These are phyloP conservation scores for Claviceps paspali DNA, from an alignment of 2,329 filamentous ascomycete species.

Conservation along the genomic window DNA sequence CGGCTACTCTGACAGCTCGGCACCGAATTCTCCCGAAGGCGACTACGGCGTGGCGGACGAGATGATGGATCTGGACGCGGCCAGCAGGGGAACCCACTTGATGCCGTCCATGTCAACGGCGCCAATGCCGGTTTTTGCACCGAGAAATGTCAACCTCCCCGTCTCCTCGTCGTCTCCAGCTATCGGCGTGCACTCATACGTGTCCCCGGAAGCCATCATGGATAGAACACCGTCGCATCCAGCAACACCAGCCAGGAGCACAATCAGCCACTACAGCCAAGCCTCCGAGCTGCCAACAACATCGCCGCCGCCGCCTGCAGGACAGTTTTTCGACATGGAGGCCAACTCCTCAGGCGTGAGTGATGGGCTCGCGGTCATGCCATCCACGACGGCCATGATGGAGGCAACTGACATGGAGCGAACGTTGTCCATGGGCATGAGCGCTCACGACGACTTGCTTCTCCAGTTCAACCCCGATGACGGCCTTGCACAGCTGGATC, in stretches of 20 bases:
- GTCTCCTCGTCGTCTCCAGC: conserved; percentile 24
- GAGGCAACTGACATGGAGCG: conserved; percentile 18
- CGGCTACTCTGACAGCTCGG: conserved; percentile 41
- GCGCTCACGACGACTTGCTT: conserved; percentile 28
- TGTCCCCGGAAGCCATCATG: conserved; percentile 31
- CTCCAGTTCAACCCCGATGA: conserved; percentile 27
- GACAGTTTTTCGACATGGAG: conserved; percentile 33
- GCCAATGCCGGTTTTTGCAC: conserved; percentile 21
- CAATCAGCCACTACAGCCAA: conserved; percentile 37
- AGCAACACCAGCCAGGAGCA: conserved; percentile 34
- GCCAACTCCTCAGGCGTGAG: conserved; percentile 18
- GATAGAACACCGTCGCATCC: conserved; percentile 23
- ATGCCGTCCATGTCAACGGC: conserved; percentile 30
- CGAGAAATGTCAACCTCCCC: conserved; percentile 19
- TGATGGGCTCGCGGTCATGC: conserved; percentile 17
- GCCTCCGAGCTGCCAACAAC: conserved; percentile 46
- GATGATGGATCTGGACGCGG: conserved; percentile 28
- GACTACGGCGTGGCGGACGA: conserved; percentile 33
- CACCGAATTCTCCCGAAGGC: conserved; percentile 35
- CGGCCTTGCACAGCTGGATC: conserved; percentile 27
- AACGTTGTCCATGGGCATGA: conserved; percentile 18
- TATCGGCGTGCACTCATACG: conserved; percentile 25
- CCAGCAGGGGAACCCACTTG: conserved; percentile 11
- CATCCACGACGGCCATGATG: conserved; percentile 17
- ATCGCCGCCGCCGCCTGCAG: conserved; percentile 39